A percentile compares a stretch with the other conserved stretches of the same genome.
phyloP scores from a whole-genome alignment of 306 rosid species.

The Glycine latifolia region DNA sequence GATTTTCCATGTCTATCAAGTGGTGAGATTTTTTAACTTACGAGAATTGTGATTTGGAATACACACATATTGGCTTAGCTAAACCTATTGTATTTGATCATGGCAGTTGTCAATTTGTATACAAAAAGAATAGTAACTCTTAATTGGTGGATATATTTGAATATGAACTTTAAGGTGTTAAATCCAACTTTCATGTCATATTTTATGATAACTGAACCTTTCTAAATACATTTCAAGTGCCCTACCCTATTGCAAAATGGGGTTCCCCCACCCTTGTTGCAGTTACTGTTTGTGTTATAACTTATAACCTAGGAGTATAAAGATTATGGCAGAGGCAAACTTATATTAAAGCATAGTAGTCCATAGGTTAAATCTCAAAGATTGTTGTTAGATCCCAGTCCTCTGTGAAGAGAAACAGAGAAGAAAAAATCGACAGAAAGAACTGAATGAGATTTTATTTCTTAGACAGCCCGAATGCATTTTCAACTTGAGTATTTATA shows the following conservation, averaged over 20 bases:
- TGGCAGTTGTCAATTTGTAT: slow-evolving; percentile 13
- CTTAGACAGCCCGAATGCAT: too few species aligned
- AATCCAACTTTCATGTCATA: slow-evolving; percentile 20
- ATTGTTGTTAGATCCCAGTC: too few species aligned
- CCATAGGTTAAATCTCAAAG: slow-evolving; percentile 14
- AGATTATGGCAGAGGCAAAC: slow-evolving; percentile 12
- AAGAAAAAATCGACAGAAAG: too few species aligned
- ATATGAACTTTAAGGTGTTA: slow-evolving; percentile 36
- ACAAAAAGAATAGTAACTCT: slow-evolving; percentile 14
- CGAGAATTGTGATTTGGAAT: slow-evolving; percentile 30
- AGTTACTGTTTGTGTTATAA: too few species aligned
- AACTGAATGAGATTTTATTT: too few species aligned
- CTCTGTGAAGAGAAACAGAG: too few species aligned
- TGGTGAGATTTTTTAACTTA: slow-evolving; percentile 24
- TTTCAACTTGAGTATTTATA: too few species aligned
- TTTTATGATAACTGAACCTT: slow-evolving; percentile 17
- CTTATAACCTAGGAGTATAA: slow-evolving; percentile 12
- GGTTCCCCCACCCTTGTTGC: not conserved
- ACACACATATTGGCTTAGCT: slow-evolving; percentile 9
- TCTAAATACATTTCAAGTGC: not conserved
- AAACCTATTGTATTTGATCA: slow-evolving; percentile 25
- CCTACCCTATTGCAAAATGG: slow-evolving; percentile 26
- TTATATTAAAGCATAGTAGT: slow-evolving; percentile 5
- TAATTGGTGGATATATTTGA: slow-evolving; percentile 30
- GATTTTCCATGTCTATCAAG: slow-evolving; percentile 27